Evolutionary conservation across 2,329 filamentous ascomycete genomes (phyloP), one percentile per base, ranked within the genome.

Genomic region (Cladophialophora bantiana): DNA sequence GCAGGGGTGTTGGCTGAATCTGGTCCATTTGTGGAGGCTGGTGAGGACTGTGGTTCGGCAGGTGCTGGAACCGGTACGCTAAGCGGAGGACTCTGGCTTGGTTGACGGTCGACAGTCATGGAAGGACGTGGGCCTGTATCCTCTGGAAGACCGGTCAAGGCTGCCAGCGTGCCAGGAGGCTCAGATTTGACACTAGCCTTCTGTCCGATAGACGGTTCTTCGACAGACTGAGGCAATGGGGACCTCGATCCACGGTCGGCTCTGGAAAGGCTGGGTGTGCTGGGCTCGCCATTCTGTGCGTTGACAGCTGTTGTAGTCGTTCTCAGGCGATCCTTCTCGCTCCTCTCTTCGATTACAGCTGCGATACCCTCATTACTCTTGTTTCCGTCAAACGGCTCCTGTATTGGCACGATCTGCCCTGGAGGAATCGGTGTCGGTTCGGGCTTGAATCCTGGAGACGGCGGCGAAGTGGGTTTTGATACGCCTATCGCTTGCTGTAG

Each of bases 1-100:
- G 85, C 86, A 1, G 92, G 90, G 0, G 92, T 95, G 26, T 89
- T 88, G 62, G 88, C 88, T 52, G 90, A 93, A 72, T 89, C 89
- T 1, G 89, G 85, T 36, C 84, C 88, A 62, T 86, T 80, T 0
- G 90, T 93, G 5, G 92, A 94, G 7, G 82, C 85, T 31, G 86
- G 86, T 9, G 80, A 82, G 40, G 80, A 76, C 20, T 79, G 78
- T 55, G 80, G 78, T 59, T 81, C 78, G 45, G 71, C 52, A 15
- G 56, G 20, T 36, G 38, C 10, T 45, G 42, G 10, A 7, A 50
- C 38, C 18, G 68, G 56, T 57, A 64, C 63, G 9, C 65, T 55
- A 52, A 53, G 20, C 50, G 65, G 62, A 15, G 67, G 65, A 45
- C 48, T 65, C 38, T 50, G 61, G 45, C 54, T 63, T 9, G 26